Conservation (phyloP, 2,329 filamentous ascomycete genomes). For the Claviceps lovelessii region DNA sequence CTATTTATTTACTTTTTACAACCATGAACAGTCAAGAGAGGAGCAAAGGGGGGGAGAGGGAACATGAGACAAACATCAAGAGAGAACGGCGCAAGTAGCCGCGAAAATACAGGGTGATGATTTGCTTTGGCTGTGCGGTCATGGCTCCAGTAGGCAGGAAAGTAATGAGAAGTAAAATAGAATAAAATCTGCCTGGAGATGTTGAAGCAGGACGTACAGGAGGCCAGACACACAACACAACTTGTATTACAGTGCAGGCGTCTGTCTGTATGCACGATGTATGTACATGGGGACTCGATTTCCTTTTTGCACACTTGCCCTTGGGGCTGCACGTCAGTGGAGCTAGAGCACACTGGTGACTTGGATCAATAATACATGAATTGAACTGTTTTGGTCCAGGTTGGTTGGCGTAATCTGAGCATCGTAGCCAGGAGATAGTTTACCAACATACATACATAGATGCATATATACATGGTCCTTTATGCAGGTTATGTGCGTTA, state of each 20-base stretch:
- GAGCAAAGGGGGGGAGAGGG: no score
- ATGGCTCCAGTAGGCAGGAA: neutral
- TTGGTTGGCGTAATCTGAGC: neutral
- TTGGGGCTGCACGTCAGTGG: neutral
- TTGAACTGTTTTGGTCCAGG: neutral
- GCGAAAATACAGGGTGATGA: neutral
- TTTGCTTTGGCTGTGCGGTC: neutral
- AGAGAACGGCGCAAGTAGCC: no score
- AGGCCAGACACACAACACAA: neutral
- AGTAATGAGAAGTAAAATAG: neutral
- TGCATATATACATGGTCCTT: no score
- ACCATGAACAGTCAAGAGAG: no score
- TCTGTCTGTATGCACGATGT: neutral
- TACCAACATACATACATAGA: neutral
- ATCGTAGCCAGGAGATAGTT: neutral
- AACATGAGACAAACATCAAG: neutral
- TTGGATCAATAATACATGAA: neutral
- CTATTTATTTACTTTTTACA: no score
- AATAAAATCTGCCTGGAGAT: neutral
- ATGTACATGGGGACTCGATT: no score
- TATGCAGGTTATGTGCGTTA: neutral
- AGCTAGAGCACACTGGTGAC: neutral
- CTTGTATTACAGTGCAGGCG: neutral
- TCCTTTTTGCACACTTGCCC: neutral
- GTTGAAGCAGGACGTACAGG: no score